Conservation (phyloP, 495 filamentous ascomycete species). For the Massariosphaeria phaeospora region DNA sequence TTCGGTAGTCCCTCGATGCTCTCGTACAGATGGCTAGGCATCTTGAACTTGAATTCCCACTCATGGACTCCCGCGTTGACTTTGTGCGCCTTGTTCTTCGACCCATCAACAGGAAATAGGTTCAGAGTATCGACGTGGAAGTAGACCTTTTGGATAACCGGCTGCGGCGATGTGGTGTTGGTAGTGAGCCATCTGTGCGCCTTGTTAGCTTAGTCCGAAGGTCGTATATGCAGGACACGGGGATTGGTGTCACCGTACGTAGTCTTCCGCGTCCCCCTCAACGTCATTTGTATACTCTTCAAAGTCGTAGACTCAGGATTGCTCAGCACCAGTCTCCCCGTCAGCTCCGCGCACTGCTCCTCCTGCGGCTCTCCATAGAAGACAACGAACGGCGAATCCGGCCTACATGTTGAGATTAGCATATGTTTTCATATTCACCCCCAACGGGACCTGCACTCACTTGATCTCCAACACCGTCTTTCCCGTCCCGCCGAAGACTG, state of each 20-base stretch:
- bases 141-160: constrained; percentile 34
- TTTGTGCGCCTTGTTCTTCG: constrained; percentile 50
- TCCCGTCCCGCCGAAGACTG: constrained; percentile 20
- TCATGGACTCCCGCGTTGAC: constrained; percentile 79
- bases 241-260: constrained; percentile 29
- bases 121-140: constrained; percentile 35
- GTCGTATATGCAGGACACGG: no score
- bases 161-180: constrained; percentile 31
- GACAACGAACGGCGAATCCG: constrained; percentile 39
- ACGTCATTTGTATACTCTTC: constrained; percentile 35
- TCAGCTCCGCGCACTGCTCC: constrained; percentile 33
- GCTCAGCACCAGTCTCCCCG: constrained; percentile 39
- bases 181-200: constrained; percentile 23
- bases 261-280: constrained; percentile 39
- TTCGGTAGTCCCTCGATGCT: constrained; percentile 81
- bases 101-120: constrained; percentile 31
- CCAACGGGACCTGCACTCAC: no score
- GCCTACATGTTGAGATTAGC: constrained; percentile 28
- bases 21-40: constrained; percentile 74
- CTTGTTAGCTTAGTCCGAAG: no score
- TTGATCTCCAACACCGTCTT: constrained; percentile 34
- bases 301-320: constrained; percentile 37
- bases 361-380: constrained; percentile 40
- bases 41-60: constrained; percentile 75
- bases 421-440: no score